Evolutionary conservation across 1,284 basidiomycete species (phyloP), one percentile per base, ranked within the genome.

Genomic region (Stygiomarasmius scandens): DNA sequence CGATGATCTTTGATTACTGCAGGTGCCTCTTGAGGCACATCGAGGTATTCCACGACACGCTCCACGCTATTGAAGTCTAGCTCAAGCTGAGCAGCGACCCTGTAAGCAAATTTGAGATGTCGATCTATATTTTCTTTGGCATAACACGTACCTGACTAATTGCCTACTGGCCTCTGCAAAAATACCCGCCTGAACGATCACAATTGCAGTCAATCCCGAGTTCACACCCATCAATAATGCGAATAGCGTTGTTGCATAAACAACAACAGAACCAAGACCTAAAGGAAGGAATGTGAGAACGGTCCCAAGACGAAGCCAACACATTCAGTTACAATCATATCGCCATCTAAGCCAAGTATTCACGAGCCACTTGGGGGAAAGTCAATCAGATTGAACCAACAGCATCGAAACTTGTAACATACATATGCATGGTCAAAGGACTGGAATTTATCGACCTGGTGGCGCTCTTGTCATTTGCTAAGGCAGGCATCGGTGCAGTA

Each of bases 1-100:
- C 83, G 73, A 58, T 66, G 75, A 44, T 78, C 76, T 22, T 80
- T 72, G 44, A 86, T 77, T 45, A 85, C 72, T 0, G 87, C 80
- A n/a, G 90, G 87, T 0, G 90, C 87, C 71, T 95, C 93, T 68
- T 92, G 89, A 3, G 87, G 83, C 12, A 93, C 79, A 34, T 83
- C 78, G 10, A 94, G 78, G 67, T 94, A 95, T 69, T 95, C 92
- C 16, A 87, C 82, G 11, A 95, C 86, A 58, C 93, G 85, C 69
- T 96, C 93, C 5, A 95, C 86, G 22, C 88, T 86, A 70, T 86
- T 87, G 73, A 92, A 90, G 71, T 90, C 86, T 14, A 89, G 77
- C 66, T 89, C 87, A 0, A 89, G 69, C 65, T 89, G 87, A 1
- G 86, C 85, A 23, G 81, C 78, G 9, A 87, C 85, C 62, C 83